Conservation (phyloP, 2,329 filamentous ascomycete species). For the Colletotrichum orchidophilum region DNA sequence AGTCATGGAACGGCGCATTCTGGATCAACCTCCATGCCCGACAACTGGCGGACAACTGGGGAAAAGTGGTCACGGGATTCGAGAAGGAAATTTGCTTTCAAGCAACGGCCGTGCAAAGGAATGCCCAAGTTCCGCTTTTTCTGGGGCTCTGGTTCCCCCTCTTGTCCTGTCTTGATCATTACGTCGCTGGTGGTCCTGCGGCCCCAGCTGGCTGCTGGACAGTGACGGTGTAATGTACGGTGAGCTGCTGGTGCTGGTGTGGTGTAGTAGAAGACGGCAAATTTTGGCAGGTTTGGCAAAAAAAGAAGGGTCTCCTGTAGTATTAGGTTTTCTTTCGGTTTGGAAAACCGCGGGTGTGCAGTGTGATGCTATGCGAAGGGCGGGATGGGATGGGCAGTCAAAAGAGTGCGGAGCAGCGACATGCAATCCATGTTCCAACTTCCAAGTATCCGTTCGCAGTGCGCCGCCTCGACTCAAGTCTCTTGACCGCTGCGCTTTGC, state of each 20-base stretch:
- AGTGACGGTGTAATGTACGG: neutral
- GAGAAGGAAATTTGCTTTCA: constrained; percentile 29
- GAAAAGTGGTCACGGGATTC: constrained; percentile 22
- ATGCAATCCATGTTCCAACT: neutral
- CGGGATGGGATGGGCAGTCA: neutral
- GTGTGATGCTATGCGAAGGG: neutral
- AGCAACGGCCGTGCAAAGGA: constrained; percentile 19
- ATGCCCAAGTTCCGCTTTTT: constrained; percentile 28
- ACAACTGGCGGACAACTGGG: constrained; percentile 4
- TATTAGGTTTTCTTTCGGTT: neutral
- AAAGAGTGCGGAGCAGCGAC: neutral
- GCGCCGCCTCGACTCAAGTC: neutral
- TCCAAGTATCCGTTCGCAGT: neutral
- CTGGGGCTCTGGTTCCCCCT: constrained; percentile 18
- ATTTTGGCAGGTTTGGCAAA: too few species aligned
- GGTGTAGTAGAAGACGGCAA: neutral
- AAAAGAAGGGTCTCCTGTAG: neutral
- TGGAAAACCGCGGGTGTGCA: neutral
- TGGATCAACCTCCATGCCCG: constrained; percentile 19
- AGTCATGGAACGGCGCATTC: constrained; percentile 12
- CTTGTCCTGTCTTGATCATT: constrained; percentile 7
- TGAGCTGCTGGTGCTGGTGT: neutral
- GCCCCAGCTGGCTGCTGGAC: neutral
- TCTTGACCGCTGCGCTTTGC: neutral
- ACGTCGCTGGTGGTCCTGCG: constrained; percentile 5